Evolutionary conservation across 2,329 filamentous ascomycete genomes (phyloP).

Genomic region (Knufia fluminis): DNA sequence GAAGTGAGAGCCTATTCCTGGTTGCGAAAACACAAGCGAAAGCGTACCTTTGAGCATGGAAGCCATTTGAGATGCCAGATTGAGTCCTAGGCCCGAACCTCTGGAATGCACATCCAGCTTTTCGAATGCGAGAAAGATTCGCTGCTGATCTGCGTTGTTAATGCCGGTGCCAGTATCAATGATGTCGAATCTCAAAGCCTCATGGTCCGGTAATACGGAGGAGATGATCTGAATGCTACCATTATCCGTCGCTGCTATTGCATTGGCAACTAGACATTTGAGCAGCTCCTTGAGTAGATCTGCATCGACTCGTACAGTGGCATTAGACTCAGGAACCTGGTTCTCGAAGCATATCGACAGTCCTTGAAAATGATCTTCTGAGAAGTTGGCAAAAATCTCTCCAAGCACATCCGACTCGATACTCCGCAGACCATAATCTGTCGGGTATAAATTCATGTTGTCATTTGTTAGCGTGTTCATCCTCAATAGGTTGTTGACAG

Average conservation of each 20-base stretch:
- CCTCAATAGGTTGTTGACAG: conserved; percentile 39
- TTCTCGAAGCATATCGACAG: conserved; percentile 30
- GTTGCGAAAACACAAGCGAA: conserved; percentile 29
- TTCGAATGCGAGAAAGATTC: conserved; percentile 38
- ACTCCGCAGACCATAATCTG: conserved; percentile 16
- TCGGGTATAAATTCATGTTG: conserved; percentile 7
- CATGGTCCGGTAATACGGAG: conserved; percentile 25
- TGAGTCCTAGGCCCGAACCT: conserved; percentile 37
- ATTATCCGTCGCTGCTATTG: conserved; percentile 32
- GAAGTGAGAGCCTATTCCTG: conserved; percentile 35
- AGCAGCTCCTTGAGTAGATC: conserved; percentile 36
- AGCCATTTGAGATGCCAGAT: conserved; percentile 35
- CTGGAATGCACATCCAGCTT: conserved; percentile 32
- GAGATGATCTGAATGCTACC: conserved; percentile 28
- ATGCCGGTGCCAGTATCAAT: conserved; percentile 38
- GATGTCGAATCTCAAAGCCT: conserved; percentile 32
- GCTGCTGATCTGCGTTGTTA: conserved; percentile 26
- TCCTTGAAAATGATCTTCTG: conserved; percentile 24
- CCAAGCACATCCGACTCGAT: conserved; percentile 28
- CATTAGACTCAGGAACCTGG: conserved; percentile 23
- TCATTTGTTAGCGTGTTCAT: conserved; percentile 23
- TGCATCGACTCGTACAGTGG: conserved; percentile 31
- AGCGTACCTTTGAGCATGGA: conserved; percentile 32
- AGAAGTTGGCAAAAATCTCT: conserved; percentile 25
- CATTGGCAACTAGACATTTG: conserved; percentile 35